These are phyloP conservation scores for Deakozyma indianensis DNA, from an alignment of 805 yeast genomes.

Conservation along the genomic window DNA sequence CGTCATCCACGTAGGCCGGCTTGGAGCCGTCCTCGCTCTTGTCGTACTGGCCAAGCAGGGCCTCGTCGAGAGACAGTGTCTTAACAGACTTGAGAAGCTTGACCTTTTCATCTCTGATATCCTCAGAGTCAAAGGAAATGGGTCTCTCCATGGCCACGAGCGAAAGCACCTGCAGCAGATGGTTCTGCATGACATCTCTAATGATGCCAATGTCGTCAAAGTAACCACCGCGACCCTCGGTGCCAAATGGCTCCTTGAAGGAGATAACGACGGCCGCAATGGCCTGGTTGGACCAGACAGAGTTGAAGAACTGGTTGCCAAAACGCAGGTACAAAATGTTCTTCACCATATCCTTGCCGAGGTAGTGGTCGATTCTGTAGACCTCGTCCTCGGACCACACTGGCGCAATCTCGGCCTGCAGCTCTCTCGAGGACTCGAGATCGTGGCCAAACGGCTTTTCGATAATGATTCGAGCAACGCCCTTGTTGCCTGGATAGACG, in stretches of 20 bases:
- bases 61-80: constrained; percentile 47
- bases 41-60: constrained; percentile 78
- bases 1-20: constrained; percentile 88
- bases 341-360: constrained; percentile 97
- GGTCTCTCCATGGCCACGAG: constrained; percentile 94
- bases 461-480: constrained; percentile 68
- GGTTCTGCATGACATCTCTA: constrained; percentile 98
- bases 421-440: constrained; percentile 57
- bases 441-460: constrained; percentile 98
- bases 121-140: constrained; percentile 77
- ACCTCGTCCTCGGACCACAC: constrained; percentile 82
- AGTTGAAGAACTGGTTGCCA: constrained; percentile 74
- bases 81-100: constrained; percentile 74
- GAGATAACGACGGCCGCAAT: constrained; percentile 74
- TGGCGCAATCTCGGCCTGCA: constrained; percentile 70
- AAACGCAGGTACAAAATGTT: constrained; percentile 80
- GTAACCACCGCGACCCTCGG: constrained; percentile 98
- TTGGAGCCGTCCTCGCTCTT: constrained; percentile 75
- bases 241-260: constrained; percentile 97
- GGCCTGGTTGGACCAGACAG: constrained; percentile 78
- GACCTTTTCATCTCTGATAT: constrained; percentile 92
- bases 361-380: constrained; percentile 91
- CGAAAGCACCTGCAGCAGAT: constrained; percentile 82
- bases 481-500: constrained; percentile 47
- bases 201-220: constrained; percentile 91